These are phyloP conservation scores for Castanea sativa DNA, from an alignment of 306 rosid genomes.

Conservation along the genomic window DNA sequence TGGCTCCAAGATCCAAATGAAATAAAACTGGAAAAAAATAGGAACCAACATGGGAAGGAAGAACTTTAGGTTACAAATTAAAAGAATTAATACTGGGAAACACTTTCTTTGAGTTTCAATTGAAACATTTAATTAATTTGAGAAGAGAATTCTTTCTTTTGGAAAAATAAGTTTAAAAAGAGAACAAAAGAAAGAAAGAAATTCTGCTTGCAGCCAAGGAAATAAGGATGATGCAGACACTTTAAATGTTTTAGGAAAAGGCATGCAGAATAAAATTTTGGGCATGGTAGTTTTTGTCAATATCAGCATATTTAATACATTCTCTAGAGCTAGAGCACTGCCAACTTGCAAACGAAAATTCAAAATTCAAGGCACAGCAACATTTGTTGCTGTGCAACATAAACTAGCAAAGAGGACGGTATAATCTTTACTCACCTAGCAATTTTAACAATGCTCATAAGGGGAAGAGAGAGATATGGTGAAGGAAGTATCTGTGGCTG, in stretches of 20 bases:
- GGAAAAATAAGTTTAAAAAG: neutral
- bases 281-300: neutral
- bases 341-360: neutral
- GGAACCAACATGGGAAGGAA: neutral
- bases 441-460: slow-evolving; percentile 85
- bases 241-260: slow-evolving; percentile 6
- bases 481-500: slow-evolving; percentile 57
- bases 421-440: slow-evolving; percentile 56
- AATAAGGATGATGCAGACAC: neutral
- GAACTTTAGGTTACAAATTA: neutral
- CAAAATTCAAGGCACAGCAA: neutral
- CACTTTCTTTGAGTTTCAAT: neutral
- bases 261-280: neutral
- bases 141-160: neutral
- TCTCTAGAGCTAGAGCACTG: neutral
- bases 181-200: neutral
- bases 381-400: neutral
- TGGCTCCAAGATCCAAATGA: slow-evolving; percentile 1
- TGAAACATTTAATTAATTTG: neutral
- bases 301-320: slow-evolving; percentile 5
- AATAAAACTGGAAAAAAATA: slow-evolving; percentile 1
- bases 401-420: neutral
- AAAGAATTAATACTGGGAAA: neutral
- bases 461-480: slow-evolving; percentile 79
- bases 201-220: neutral